phyloP scores from a whole-genome alignment of 306 rosid species.

The Mimosa bimucronata region DNA sequence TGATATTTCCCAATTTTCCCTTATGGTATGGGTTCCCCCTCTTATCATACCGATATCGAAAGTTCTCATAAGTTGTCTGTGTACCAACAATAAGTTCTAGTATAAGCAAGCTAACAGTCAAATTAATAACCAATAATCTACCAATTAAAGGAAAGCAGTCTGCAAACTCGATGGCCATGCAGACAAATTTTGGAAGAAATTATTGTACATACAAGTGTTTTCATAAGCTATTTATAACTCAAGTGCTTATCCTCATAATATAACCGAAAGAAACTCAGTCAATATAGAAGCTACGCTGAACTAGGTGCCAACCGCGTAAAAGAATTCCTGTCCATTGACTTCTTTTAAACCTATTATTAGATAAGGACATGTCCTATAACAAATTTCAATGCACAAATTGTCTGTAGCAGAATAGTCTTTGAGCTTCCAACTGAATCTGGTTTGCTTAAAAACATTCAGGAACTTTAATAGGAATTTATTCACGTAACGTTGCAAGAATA shows the following conservation, averaged over 20 bases:
- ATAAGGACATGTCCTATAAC: conserved; percentile 5
- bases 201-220: not conserved
- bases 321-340: not conserved
- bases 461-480: not conserved
- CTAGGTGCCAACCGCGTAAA: not conserved
- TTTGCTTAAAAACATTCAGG: conserved; percentile 11
- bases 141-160: conserved; percentile 17
- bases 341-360: conserved; percentile 15
- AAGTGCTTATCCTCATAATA: not conserved
- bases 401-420: not conserved
- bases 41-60: conserved; percentile 79
- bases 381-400: conserved; percentile 5
- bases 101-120: not conserved
- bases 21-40: conserved; percentile 77
- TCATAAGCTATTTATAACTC: not conserved
- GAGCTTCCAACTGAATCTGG: conserved; percentile 19
- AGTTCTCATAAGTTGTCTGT: conserved; percentile 97
- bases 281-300: not conserved
- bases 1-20: conserved; percentile 58
- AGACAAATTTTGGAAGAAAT: conserved; percentile 15
- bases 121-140: conserved; percentile 14
- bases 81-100: conserved; percentile 26
- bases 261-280: not conserved
- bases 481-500: conserved; percentile 8
- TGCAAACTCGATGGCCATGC: not conserved